A percentile compares a stretch with the other conserved stretches of the same genome.
These are phyloP conservation scores for Russula sp. DNA, from an alignment of 768 basidiomycete species.

Conservation along the genomic window DNA sequence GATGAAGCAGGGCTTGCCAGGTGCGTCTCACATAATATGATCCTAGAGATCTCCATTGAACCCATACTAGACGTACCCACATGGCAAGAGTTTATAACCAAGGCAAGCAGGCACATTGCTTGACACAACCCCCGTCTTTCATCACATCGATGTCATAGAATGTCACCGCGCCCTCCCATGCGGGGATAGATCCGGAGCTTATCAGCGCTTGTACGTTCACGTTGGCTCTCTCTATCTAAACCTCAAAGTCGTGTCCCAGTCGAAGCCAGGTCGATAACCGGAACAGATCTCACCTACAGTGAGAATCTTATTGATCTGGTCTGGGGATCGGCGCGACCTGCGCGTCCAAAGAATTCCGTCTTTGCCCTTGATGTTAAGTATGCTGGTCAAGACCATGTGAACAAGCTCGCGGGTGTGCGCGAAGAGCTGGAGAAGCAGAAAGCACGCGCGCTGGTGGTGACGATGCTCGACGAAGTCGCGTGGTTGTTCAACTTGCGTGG, in stretches of 20 bases:
- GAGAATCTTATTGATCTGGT: slow-evolving; percentile 75
- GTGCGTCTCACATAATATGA: slow-evolving; percentile 34
- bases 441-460: slow-evolving; percentile 69
- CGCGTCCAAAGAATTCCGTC: slow-evolving; percentile 59
- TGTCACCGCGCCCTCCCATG: slow-evolving; percentile 51
- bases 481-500: slow-evolving; percentile 94
- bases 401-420: slow-evolving; percentile 65
- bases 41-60: slow-evolving; percentile 15
- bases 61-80: slow-evolving; percentile 64
- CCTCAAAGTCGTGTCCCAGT: slow-evolving; percentile 32
- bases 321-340: slow-evolving; percentile 65
- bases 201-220: slow-evolving; percentile 52
- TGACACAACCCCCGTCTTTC: background rate
- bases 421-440: slow-evolving; percentile 59
- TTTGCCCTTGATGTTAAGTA: slow-evolving; percentile 70
- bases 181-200: slow-evolving; percentile 80
- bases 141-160: slow-evolving; percentile 37
- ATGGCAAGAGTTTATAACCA: slow-evolving; percentile 82
- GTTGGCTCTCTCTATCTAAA: background rate
- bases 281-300: slow-evolving; percentile 63
- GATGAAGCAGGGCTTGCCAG: slow-evolving; percentile 88
- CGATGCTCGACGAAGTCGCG: slow-evolving; percentile 90
- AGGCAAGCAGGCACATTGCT: slow-evolving; percentile 38
- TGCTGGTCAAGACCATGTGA: slow-evolving; percentile 56
- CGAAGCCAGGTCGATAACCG: slow-evolving; percentile 53